These are phyloP conservation scores for Calocera cornea DNA, from an alignment of 768 basidiomycete species.

Conservation along the genomic window DNA sequence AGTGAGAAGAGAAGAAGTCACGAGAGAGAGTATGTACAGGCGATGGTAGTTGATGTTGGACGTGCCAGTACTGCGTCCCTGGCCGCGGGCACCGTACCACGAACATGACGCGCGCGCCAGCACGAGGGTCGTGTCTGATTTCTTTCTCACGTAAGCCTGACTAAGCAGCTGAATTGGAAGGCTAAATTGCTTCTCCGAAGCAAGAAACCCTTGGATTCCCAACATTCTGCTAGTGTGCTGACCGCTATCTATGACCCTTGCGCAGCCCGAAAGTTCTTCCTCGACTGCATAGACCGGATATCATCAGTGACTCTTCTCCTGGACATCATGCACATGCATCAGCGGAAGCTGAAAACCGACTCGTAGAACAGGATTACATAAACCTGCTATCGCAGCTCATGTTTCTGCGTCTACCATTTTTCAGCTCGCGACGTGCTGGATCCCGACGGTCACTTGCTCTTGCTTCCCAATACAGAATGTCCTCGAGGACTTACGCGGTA, in stretches of 20 bases:
- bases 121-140: background rate
- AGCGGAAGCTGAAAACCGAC: background rate
- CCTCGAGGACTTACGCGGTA: constrained; percentile 43
- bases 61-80: background rate
- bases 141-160: background rate
- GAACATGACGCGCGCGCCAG: background rate
- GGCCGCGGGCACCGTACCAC: background rate
- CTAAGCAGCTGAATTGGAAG: constrained; percentile 2
- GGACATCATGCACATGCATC: background rate
- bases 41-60: background rate
- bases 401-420: constrained; percentile 7
- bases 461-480: constrained; percentile 33
- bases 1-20: background rate
- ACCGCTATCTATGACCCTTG: background rate
- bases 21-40: background rate
- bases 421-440: background rate
- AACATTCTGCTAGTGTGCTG: background rate
- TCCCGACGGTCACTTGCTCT: background rate
- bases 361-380: constrained; percentile 1
- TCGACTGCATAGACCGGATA: background rate
- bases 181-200: background rate
- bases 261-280: background rate
- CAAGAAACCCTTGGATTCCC: background rate
- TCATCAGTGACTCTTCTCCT: background rate
- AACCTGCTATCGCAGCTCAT: background rate